These are phyloP conservation scores for Plectosphaerella cucumerina DNA, from an alignment of 2,329 filamentous ascomycete species.

Conservation along the genomic window DNA sequence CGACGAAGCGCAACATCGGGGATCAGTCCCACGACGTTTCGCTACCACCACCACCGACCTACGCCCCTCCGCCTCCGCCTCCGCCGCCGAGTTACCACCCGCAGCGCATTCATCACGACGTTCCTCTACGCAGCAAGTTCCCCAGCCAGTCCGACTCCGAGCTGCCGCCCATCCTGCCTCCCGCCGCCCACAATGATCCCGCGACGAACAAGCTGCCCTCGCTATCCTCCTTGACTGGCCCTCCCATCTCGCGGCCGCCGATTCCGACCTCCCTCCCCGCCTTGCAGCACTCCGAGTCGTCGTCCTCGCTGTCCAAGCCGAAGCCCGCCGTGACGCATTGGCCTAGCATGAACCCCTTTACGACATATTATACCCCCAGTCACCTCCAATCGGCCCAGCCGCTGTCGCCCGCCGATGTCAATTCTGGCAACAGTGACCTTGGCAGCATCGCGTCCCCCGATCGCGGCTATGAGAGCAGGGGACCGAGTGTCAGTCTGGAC, in stretches of 20 bases:
- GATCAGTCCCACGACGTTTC: conserved; percentile 15
- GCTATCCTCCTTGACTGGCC: conserved; percentile 34
- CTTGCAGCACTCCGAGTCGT: conserved; percentile 5
- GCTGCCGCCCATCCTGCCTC: conserved; percentile 36
- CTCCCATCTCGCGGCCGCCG: conserved; percentile 9
- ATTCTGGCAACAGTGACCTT: conserved; percentile 29
- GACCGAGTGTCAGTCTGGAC: conserved; percentile 54
- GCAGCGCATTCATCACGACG: conserved; percentile 26
- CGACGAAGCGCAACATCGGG: conserved; percentile 10
- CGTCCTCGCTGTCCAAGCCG: conserved; percentile 18
- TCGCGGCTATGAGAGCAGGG: conserved; percentile 35
- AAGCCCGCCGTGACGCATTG: conserved; percentile 31
- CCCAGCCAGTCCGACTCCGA: conserved; percentile 30
- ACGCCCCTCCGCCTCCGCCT: conserved; percentile 24
- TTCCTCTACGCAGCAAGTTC: conserved; percentile 21
- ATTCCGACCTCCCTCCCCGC: conserved; percentile 5
- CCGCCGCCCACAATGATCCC: conserved; percentile 18
- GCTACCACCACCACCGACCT: conserved; percentile 16
- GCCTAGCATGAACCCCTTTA: conserved; percentile 46
- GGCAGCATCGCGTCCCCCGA: conserved; percentile 42
- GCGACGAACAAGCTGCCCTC: conserved; percentile 32
- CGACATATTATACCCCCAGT: conserved; percentile 42
- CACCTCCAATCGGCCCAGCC: conserved; percentile 35
- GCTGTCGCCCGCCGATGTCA: conserved; percentile 46
- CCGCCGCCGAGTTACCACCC: background rate